Evolutionary conservation across 345 rosid species (phyloP).

Genomic region (Brassica napus): Da-Ae NC_063444.1:3038001-3038500

Average conservation of each 20-base stretch:
- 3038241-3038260: slow-evolving; percentile 72
- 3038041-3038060: slow-evolving; percentile 66
- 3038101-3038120: slow-evolving; percentile 1
- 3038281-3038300: slow-evolving; percentile 66
- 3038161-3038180: slow-evolving; percentile 57
- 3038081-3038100: no score
- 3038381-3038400: slow-evolving; percentile 83
- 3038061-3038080: no score
- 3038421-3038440: slow-evolving; percentile 61
- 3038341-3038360: slow-evolving; percentile 55
- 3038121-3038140: slow-evolving; percentile 65
- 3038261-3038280: slow-evolving; percentile 63
- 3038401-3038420: slow-evolving; percentile 63
- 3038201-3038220: slow-evolving; percentile 83
- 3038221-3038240: slow-evolving; percentile 78
- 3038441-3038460: slow-evolving; percentile 34
- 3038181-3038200: slow-evolving; percentile 75
- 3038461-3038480: slow-evolving; percentile 36
- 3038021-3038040: slow-evolving; percentile 84
- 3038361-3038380: slow-evolving; percentile 81
- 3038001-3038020: slow-evolving; percentile 69
- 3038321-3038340: slow-evolving; percentile 30
- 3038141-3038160: slow-evolving; percentile 54
- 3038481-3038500: slow-evolving; percentile 1
- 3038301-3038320: slow-evolving; percentile 53